Base-by-base conservation (phyloP, 768 basidiomycete species). In the Chiua virens region DNA sequence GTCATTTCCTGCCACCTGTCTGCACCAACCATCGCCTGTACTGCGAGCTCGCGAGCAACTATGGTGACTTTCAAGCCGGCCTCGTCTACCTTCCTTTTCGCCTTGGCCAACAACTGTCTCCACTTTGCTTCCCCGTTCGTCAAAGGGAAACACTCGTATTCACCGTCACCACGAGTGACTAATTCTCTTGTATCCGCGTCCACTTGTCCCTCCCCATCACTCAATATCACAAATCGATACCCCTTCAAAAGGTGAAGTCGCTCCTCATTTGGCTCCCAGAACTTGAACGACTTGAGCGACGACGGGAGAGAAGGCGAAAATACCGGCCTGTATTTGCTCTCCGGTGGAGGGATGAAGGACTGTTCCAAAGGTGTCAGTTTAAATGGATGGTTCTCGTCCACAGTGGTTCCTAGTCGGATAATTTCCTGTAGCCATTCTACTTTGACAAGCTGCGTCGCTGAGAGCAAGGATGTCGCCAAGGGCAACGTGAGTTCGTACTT, bases 221-320 rank as follows among this genome's bases (percentile, higher is more conserved):
- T 78, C 6, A 84, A 69, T 47, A 83, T 81, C 8, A 89, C 60
- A 59, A 89, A 88, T 8, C 83, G 74, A 52, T 73, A 78, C 0
- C 66, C 64, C 6, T 67, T 63, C 28, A 90, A 73, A 59, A 91
- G 71, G 42, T 75, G 73, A 9, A 80, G 58, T 9, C 89, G 75
- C 49, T 75, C 81, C 60, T 86, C 83, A 47, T 83, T 84, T 0
- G 83, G 83, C 50, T 84, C 80, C 89, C 88, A 89, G 3, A 79
- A 69, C 23, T 73, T 77, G 61, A 78, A 71, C 0, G 68, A 71
- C 62, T 83, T 83, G 35, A 84, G 71, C 3, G 72, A 53, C 0
- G 77, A 53, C 1, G 76, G 63, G 2, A 89, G 70, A 3, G 75
- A 65, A 1, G 80, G 69, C 14, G 80, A 75, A 53, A 86, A 87